Evolutionary conservation across 495 filamentous ascomycete species (phyloP), one percentile per base, ranked within the genome.

Genomic region (Acidomyces sp.): DNA sequence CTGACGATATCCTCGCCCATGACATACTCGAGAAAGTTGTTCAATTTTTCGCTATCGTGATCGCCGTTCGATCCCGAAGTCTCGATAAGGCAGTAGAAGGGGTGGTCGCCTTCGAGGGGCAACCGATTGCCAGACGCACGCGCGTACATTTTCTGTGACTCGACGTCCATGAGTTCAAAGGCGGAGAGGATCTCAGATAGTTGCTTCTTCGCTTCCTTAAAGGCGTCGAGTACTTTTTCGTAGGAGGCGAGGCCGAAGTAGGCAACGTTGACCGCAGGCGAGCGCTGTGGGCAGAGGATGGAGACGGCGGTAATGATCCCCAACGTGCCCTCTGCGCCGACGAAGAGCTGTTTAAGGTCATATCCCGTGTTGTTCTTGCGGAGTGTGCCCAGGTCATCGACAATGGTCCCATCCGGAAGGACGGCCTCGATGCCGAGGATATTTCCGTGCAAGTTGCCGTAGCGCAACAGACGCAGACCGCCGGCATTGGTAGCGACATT

Each of bases 301-400:
- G 85, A 87, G 19, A 95, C 70, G 15, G 71, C 84, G 15, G 90
- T 97, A 48, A 97, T 80, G 52, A 96, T 78, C 33, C 90, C 90
- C 44, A 97, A 78, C 6, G 90, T 96, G 16, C 90, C 90, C 58
- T 97, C 90, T 17, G 75, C 76, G 16, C 90, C 90, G 48, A 97
- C 92, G 59, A 96, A 95, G 17, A 97, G 72, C 61, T 97, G 90
- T 68, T 97, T 97, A 30, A 97, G 63, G 55, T 96, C 90, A 59
- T 95, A 96, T 17, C 90, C 90, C 39, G 82, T 97, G 63, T 97
- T 97, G 69, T 97, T 96, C 67, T 97, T 97, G 36, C 92, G 78
- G 27, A 96, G 63, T 38, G 68, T 83, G 39, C 72, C 81, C 18
- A 97, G 72, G 40, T 93, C 81, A 46, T 97, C 78, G 11, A 97